These are phyloP conservation scores for Coix lacrymajobi DNA, from an alignment of 176 grass and related monocot genomes.

Conservation along the genomic window DNA sequence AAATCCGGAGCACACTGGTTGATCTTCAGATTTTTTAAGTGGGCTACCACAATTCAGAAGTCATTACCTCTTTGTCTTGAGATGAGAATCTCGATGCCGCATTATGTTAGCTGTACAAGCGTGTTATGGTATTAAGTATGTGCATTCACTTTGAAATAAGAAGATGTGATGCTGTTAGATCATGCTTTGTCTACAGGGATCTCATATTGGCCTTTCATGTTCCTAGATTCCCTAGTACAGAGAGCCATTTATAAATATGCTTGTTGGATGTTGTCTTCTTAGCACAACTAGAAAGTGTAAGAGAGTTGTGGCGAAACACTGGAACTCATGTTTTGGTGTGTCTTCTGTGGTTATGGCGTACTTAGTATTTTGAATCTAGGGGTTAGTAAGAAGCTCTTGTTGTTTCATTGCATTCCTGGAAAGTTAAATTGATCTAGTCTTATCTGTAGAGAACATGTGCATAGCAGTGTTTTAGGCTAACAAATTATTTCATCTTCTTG, in stretches of 20 bases:
- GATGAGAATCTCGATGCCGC: neutral
- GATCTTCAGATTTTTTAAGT: neutral
- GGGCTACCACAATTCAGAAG: neutral
- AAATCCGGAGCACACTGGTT: neutral
- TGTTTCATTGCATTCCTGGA: neutral
- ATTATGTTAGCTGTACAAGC: neutral
- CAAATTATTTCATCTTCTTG: constrained; percentile 4
- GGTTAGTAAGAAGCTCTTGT: neutral
- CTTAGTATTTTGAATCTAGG: neutral
- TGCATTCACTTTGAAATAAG: neutral
- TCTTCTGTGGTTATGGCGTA: neutral
- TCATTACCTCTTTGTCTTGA: neutral
- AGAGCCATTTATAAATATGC: neutral
- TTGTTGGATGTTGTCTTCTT: neutral
- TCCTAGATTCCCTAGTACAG: neutral
- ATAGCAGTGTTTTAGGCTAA: neutral
- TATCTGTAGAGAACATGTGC: neutral
- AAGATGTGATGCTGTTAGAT: neutral
- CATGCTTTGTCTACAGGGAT: neutral
- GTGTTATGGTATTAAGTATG: neutral
- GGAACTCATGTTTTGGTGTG: neutral
- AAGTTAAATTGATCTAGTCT: neutral
- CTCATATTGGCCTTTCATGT: neutral
- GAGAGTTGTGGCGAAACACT: neutral
- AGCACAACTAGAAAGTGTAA: neutral